phyloP scores from a whole-genome alignment of 1,139 yeast species.

The Kodamaea suecica region DNA sequence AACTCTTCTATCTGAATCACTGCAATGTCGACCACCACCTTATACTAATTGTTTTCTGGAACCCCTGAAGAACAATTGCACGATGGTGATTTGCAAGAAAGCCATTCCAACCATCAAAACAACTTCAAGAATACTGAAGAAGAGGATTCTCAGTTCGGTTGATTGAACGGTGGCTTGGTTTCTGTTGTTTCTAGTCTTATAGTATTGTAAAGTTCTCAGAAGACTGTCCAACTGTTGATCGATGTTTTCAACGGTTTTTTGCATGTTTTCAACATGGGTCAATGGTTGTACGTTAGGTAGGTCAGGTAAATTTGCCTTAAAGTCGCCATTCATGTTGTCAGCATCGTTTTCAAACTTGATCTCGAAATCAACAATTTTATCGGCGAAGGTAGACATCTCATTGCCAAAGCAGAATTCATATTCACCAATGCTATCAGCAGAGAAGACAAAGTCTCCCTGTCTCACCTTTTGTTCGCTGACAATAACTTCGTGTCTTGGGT shows the following conservation, averaged over 20 bases:
- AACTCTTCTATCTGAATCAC: no score
- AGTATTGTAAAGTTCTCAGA: conserved; percentile 68
- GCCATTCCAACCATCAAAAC: conserved; percentile 85
- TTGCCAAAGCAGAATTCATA: conserved; percentile 90
- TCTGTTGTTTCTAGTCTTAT: conserved; percentile 88
- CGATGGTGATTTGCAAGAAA: conserved; percentile 73
- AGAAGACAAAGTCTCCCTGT: conserved; percentile 82
- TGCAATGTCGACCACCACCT: no score
- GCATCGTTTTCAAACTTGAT: conserved; percentile 50
- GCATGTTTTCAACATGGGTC: conserved; percentile 62
- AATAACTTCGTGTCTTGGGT: conserved; percentile 62
- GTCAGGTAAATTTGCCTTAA: conserved; percentile 66
- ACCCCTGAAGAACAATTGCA: conserved; percentile 83
- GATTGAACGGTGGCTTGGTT: conserved; percentile 89
- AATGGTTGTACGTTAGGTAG: conserved; percentile 56
- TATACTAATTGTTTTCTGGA: conserved; percentile 77
- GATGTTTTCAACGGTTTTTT: conserved; percentile 54
- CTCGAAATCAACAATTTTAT: conserved; percentile 87
- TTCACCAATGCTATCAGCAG: conserved; percentile 72
- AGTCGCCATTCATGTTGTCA: conserved; percentile 34
- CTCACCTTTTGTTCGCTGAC: conserved; percentile 63
- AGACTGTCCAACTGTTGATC: conserved; percentile 67
- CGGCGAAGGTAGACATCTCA: conserved; percentile 82
- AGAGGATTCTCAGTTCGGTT: conserved; percentile 81
- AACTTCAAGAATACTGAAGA: conserved; percentile 81